These are phyloP conservation scores for Citrus hindsii DNA, from an alignment of 345 rosid genomes.

Conservation along the genomic window DNA sequence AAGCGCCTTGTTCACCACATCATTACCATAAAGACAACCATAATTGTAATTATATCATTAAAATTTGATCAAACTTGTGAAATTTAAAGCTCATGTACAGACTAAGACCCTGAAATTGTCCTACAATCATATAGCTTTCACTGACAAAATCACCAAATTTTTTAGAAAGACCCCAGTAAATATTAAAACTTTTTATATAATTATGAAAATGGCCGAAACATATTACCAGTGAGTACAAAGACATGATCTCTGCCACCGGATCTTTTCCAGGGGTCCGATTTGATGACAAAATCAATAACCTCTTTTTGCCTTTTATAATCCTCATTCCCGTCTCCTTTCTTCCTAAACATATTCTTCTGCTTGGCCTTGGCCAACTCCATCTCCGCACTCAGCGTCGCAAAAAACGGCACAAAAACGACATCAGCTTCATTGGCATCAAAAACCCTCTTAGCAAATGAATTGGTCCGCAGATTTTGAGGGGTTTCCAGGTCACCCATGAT, in stretches of 20 bases:
- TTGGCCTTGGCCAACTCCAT: conserved; percentile 79
- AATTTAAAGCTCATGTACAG: not conserved
- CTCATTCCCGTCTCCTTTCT: conserved; percentile 59
- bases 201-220: too few relatives aligned
- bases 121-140: not conserved
- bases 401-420: conserved; percentile 86
- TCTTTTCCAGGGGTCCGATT: conserved; percentile 69
- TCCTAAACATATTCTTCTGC: conserved; percentile 64
- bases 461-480: conserved; percentile 35
- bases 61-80: not conserved
- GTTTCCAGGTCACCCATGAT: conserved; percentile 83
- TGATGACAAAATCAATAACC: conserved; percentile 56
- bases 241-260: conserved; percentile 90
- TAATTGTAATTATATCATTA: not conserved
- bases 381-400: conserved; percentile 82
- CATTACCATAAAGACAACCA: not conserved
- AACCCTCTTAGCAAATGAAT: conserved; percentile 69
- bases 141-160: not conserved
- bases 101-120: not conserved
- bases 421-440: conserved; percentile 53
- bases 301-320: conserved; percentile 77
- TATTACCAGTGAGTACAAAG: conserved; percentile 81
- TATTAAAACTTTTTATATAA: not conserved
- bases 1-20: not conserved
- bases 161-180: not conserved